A percentile compares a stretch with the other conserved stretches of the same genome.
Conservation (phyloP, 495 filamentous ascomycete species). For the Entonaema liquescens region DNA sequence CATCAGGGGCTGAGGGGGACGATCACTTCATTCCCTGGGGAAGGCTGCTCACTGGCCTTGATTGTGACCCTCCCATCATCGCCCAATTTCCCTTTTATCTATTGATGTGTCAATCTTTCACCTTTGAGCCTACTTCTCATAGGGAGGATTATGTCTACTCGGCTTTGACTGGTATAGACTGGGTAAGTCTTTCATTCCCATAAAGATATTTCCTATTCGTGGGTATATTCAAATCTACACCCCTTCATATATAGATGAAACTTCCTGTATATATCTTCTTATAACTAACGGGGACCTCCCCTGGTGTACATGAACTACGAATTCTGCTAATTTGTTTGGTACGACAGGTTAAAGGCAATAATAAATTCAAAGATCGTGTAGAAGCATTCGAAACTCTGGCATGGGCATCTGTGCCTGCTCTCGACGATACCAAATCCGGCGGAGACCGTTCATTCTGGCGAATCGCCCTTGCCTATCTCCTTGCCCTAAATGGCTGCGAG, state of each 20-base stretch:
- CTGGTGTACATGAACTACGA: background rate
- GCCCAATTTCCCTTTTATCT: background rate
- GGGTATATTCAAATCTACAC: too few species aligned
- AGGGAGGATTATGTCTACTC: conserved; percentile 5
- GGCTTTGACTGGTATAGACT: background rate
- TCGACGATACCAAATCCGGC: conserved; percentile 4
- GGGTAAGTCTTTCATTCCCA: background rate
- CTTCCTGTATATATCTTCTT: too few species aligned
- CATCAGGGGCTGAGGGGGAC: conserved; percentile 2
- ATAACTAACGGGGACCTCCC: too few species aligned
- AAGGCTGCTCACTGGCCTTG: conserved; percentile 1
- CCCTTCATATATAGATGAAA: too few species aligned
- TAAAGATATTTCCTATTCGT: too few species aligned
- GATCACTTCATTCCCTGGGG: conserved; percentile 5
- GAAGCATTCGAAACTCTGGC: background rate
- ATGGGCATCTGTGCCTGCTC: background rate
- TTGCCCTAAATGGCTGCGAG: background rate
- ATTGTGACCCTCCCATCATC: conserved; percentile 5
- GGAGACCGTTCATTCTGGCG: conserved; percentile 5
- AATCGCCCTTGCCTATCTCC: background rate
- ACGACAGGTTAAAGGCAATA: background rate
- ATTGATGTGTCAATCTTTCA: conserved; percentile 5
- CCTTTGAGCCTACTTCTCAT: background rate
- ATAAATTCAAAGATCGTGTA: conserved; percentile 6
- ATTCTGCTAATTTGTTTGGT: background rate